Evolutionary conservation across 768 basidiomycete species (phyloP).

Genomic region (Clathrus columnatus): DNA sequence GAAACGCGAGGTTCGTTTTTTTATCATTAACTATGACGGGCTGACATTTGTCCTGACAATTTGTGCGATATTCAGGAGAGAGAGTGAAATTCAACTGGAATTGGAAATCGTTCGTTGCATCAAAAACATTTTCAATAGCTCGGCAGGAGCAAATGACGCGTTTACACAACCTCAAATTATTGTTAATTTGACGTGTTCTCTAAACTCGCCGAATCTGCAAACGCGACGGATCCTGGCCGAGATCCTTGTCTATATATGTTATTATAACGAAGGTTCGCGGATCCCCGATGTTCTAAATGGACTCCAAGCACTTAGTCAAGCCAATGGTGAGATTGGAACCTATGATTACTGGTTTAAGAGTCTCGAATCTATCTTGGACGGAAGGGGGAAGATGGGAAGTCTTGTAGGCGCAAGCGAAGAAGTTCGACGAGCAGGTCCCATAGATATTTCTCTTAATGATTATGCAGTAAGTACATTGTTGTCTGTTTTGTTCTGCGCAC

Average conservation of each 20-base stretch:
- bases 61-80: conserved; percentile 34
- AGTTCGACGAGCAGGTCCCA: conserved; percentile 55
- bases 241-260: conserved; percentile 63
- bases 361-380: conserved; percentile 64
- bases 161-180: conserved; percentile 65
- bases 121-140: conserved; percentile 67
- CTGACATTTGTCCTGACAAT: neutral
- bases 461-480: conserved; percentile 58
- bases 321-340: conserved; percentile 48
- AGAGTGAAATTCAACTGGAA: conserved; percentile 64
- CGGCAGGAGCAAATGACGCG: conserved; percentile 52
- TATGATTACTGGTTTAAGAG: conserved; percentile 90
- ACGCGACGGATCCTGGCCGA: conserved; percentile 76
- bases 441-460: conserved; percentile 66
- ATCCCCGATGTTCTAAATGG: conserved; percentile 65
- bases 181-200: conserved; percentile 68
- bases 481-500: neutral
- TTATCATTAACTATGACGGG: neutral
- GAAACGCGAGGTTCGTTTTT: conserved; percentile 43
- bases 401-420: conserved; percentile 93
- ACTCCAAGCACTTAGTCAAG: conserved; percentile 61
- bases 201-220: conserved; percentile 72
- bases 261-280: conserved; percentile 52
- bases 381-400: conserved; percentile 91
- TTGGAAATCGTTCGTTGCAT: conserved; percentile 86